phyloP scores from a whole-genome alignment of 306 rosid species.

The Fragaria nilgerrensis region DNA sequence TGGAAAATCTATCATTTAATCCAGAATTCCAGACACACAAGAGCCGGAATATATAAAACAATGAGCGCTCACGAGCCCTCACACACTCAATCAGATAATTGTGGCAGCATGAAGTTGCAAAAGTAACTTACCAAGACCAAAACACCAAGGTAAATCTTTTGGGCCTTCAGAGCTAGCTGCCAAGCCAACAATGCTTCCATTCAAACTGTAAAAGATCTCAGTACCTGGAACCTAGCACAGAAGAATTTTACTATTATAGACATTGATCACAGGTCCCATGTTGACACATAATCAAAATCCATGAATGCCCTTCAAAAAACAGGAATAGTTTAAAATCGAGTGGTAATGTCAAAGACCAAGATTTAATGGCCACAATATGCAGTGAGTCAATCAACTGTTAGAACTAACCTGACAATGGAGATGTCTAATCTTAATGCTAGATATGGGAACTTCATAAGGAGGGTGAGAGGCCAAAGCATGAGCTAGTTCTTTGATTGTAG shows the following conservation, averaged over 20 bases:
- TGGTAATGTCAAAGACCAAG: not conserved
- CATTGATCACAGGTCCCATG: not conserved
- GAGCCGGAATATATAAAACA: not conserved
- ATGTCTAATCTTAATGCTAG: constrained; percentile 71
- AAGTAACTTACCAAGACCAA: constrained; percentile 83
- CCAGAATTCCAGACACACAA: not conserved
- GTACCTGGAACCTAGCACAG: constrained; percentile 67
- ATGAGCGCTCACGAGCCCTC: not conserved
- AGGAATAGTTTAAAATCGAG: not conserved
- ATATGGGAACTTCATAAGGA: constrained; percentile 87
- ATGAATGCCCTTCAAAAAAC: not conserved
- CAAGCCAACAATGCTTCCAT: constrained; percentile 83
- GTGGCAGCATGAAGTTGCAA: not conserved
- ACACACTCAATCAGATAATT: not conserved
- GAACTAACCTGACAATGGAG: constrained; percentile 69
- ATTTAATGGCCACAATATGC: not conserved
- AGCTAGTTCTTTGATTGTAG: constrained; percentile 81
- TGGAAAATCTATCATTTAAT: not conserved
- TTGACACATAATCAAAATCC: not conserved
- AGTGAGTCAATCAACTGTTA: constrained; percentile 11
- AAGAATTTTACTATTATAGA: constrained; percentile 12
- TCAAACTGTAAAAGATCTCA: constrained; percentile 67
- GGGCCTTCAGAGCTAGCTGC: constrained; percentile 62
- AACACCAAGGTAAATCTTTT: constrained; percentile 63
- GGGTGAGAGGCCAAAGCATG: constrained; percentile 72